phyloP scores from a whole-genome alignment of 495 filamentous ascomycete species.

The Xylaria telfairii region DNA sequence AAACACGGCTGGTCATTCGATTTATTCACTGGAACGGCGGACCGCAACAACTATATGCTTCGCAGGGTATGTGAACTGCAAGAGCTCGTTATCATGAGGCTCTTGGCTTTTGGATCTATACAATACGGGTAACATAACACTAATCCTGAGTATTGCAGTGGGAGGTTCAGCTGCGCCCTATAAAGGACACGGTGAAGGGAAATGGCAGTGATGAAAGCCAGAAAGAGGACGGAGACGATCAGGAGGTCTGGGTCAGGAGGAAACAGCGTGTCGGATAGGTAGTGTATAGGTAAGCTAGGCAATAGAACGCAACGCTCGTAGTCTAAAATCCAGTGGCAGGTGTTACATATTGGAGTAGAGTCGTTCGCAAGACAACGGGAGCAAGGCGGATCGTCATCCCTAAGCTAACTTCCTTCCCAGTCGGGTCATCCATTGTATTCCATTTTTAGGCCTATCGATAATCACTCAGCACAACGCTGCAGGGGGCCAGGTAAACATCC shows the following conservation, averaged over 20 bases:
- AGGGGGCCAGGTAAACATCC: slow-evolving; percentile 23
- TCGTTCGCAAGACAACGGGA: neutral
- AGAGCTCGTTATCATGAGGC: neutral
- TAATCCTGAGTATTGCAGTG: slow-evolving; percentile 38
- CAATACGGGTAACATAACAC: neutral
- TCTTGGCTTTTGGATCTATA: neutral
- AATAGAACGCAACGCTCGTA: neutral
- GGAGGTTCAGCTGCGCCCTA: slow-evolving; percentile 62
- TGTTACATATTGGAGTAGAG: slow-evolving; percentile 3
- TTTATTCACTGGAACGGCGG: slow-evolving; percentile 59
- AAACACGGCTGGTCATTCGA: slow-evolving; percentile 70
- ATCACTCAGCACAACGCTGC: slow-evolving; percentile 22
- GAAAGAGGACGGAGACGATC: slow-evolving; percentile 35
- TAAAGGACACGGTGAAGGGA: slow-evolving; percentile 21
- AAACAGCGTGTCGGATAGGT: slow-evolving; percentile 50
- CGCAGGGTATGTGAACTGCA: slow-evolving; percentile 40
- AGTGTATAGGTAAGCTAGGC: neutral
- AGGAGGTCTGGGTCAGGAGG: slow-evolving; percentile 63
- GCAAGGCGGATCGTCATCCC: neutral
- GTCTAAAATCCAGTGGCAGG: neutral
- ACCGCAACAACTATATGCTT: slow-evolving; percentile 63
- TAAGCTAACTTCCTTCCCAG: neutral
- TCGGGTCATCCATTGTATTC: neutral
- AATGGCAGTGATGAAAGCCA: neutral
- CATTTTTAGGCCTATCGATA: slow-evolving; percentile 24